phyloP scores from a whole-genome alignment of 805 yeast species.

The Pichia nanzhaoensis region DNA sequence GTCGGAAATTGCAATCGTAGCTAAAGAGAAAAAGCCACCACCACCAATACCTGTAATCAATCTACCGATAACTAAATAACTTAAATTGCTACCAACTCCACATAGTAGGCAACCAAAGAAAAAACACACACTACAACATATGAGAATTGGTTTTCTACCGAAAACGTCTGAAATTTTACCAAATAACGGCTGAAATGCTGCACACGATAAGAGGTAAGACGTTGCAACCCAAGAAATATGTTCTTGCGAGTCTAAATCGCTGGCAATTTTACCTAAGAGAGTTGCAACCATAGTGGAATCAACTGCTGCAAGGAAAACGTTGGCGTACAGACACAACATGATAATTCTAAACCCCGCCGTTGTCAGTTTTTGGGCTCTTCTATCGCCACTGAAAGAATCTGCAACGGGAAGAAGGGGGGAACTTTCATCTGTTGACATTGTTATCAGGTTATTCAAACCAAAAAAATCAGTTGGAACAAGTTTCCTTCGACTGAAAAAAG shows the following conservation, averaged over 20 bases:
- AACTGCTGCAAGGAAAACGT: slow-evolving; percentile 39
- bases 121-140: slow-evolving; percentile 29
- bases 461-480: no score
- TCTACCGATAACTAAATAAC: slow-evolving; percentile 48
- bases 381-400: neutral
- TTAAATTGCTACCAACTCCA: slow-evolving; percentile 34
- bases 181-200: slow-evolving; percentile 48
- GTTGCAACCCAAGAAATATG: slow-evolving; percentile 39
- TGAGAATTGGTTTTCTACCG: slow-evolving; percentile 38
- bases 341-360: slow-evolving; percentile 12
- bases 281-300: slow-evolving; percentile 54
- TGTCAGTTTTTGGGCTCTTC: neutral
- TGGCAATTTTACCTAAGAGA: slow-evolving; percentile 42
- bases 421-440: slow-evolving; percentile 9
- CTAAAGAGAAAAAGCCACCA: slow-evolving; percentile 72
- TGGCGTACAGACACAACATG: slow-evolving; percentile 18
- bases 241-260: slow-evolving; percentile 41
- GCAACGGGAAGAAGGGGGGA: slow-evolving; percentile 7
- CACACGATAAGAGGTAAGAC: slow-evolving; percentile 35
- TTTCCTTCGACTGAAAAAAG: no score
- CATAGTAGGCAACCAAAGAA: slow-evolving; percentile 37
- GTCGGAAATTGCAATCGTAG: slow-evolving; percentile 73
- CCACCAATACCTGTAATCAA: slow-evolving; percentile 85
- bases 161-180: slow-evolving; percentile 50
- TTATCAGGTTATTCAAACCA: no score